Percentiles rank a stretch among this genome's conserved stretches.
These are phyloP conservation scores for Penium margaritaceum DNA, from an alignment of 139 green algal genomes.

Conservation along the genomic window DNA sequence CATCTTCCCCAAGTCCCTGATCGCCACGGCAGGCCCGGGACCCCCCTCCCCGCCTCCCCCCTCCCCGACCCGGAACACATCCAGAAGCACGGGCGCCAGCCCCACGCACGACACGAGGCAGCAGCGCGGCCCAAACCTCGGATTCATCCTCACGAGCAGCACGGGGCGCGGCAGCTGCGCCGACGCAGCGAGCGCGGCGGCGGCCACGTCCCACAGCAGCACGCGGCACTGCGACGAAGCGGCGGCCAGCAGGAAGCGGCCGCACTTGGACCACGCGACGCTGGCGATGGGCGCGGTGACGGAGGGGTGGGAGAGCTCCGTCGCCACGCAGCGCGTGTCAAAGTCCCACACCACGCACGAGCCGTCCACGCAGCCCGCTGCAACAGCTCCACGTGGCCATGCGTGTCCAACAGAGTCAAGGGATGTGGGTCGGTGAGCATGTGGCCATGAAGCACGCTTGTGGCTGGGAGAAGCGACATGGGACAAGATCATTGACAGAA, in stretches of 20 bases:
- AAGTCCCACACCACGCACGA: slow-evolving; percentile 76
- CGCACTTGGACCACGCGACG: slow-evolving; percentile 66
- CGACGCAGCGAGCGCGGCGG: neutral
- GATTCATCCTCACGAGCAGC: slow-evolving; percentile 35
- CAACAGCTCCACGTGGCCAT: too few species aligned
- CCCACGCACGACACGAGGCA: too few species aligned
- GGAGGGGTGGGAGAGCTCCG: slow-evolving; percentile 11
- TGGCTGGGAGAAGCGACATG: too few species aligned
- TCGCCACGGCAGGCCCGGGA: neutral
- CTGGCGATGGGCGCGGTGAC: slow-evolving; percentile 47
- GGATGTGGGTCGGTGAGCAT: too few species aligned
- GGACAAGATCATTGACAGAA: too few species aligned
- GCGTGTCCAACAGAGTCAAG: too few species aligned
- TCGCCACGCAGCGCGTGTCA: slow-evolving; percentile 66
- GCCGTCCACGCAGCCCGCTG: slow-evolving; percentile 66
- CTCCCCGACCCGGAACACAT: neutral
- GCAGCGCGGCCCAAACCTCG: too few species aligned
- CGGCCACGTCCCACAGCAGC: slow-evolving; percentile 62
- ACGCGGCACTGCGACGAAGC: slow-evolving; percentile 46
- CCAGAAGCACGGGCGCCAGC: too few species aligned
- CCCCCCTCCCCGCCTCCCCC: neutral
- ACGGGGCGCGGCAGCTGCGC: slow-evolving; percentile 6
- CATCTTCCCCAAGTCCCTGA: too few species aligned
- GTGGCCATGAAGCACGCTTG: too few species aligned
- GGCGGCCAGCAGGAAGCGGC: slow-evolving; percentile 57